phyloP scores from a whole-genome alignment of 2,329 filamentous ascomycete species.

The Ampelomyces quisqualis region DNA sequence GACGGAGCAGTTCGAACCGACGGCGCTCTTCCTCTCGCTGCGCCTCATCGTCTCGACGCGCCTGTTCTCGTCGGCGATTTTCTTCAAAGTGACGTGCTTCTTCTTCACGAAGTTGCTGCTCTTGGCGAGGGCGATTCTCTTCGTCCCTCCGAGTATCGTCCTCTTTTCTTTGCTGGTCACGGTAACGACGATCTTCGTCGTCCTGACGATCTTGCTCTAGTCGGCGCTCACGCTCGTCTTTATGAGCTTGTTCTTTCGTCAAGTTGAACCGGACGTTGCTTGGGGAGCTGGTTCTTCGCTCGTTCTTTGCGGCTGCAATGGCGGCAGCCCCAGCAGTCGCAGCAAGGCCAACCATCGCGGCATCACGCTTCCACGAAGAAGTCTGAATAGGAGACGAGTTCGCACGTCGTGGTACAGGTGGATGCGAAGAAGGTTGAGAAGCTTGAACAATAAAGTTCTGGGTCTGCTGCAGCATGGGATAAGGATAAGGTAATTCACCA shows the following conservation, averaged over 20 bases:
- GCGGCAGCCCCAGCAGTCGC: constrained; percentile 48
- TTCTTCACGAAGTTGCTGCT: constrained; percentile 22
- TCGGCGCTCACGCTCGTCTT: constrained; percentile 46
- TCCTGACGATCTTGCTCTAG: constrained; percentile 36
- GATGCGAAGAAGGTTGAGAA: constrained; percentile 19
- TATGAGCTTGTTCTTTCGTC: constrained; percentile 57
- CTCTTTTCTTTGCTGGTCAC: constrained; percentile 22
- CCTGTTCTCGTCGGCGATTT: constrained; percentile 17
- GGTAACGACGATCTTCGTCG: constrained; percentile 25
- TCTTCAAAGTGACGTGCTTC: constrained; percentile 19
- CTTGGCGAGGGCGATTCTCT: constrained; percentile 27
- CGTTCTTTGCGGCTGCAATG: constrained; percentile 33
- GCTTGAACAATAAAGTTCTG: constrained; percentile 26
- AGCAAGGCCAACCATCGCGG: constrained; percentile 47
- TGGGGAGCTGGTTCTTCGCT: constrained; percentile 32
- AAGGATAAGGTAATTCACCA: constrained; percentile 26
- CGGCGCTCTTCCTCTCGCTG: constrained; percentile 23
- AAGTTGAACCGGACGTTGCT: constrained; percentile 59
- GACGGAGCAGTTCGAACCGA: constrained; percentile 26
- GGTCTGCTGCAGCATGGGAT: constrained; percentile 20
- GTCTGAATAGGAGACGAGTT: constrained; percentile 52
- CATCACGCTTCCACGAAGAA: constrained; percentile 45
- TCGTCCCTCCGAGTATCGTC: constrained; percentile 29
- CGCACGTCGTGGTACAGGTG: constrained; percentile 42
- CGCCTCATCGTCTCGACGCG: constrained; percentile 11